Conservation (phyloP, 768 basidiomycete genomes). For the Auriscalpium orientale region DNA sequence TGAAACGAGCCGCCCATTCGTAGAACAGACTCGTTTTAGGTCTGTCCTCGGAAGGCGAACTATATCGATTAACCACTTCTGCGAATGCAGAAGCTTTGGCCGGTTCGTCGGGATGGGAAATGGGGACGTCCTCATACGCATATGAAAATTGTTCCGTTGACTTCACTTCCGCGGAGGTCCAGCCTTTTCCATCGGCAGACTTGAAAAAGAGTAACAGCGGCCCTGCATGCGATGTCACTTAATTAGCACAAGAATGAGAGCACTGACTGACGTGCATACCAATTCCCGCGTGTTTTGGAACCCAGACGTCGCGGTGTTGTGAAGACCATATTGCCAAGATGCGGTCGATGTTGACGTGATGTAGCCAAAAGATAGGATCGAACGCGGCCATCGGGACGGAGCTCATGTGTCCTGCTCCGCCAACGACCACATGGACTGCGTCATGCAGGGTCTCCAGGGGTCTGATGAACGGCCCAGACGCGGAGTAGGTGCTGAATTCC, state of each 20-base stretch:
- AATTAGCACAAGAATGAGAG: background rate
- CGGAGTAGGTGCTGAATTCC: conserved; percentile 39
- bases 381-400: too few relatives aligned
- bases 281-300: conserved; percentile 14
- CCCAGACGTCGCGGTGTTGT: conserved; percentile 35
- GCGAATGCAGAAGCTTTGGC: background rate
- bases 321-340: conserved; percentile 43
- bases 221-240: conserved; percentile 16
- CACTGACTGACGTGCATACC: conserved; percentile 1
- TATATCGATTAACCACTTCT: too few relatives aligned
- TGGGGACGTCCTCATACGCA: too few relatives aligned
- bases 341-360: conserved; percentile 47
- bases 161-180: conserved; percentile 28
- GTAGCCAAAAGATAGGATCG: conserved; percentile 49
- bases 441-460: conserved; percentile 47
- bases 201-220: conserved; percentile 43
- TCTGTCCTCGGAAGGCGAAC: conserved; percentile 10
- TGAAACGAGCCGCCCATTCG: conserved; percentile 39
- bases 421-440: conserved; percentile 27
- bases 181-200: conserved; percentile 28
- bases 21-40: conserved; percentile 1
- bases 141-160: conserved; percentile 31
- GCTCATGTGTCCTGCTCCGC: conserved; percentile 20
- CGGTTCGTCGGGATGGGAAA: background rate
- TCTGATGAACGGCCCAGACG: conserved; percentile 31